Conservation (phyloP, 805 yeast species). For the Teunomyces barrocoloradensis region DNA sequence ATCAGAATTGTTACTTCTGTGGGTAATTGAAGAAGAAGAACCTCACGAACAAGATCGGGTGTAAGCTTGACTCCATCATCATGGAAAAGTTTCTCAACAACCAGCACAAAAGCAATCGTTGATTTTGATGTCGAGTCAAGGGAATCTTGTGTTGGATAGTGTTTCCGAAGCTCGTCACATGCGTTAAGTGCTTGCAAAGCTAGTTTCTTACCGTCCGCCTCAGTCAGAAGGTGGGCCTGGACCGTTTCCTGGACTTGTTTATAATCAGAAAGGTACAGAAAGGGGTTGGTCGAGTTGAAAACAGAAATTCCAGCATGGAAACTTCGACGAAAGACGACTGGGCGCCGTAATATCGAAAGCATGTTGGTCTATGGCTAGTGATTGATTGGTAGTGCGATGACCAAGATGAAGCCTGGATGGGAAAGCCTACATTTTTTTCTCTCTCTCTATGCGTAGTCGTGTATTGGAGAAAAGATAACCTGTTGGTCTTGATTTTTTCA, state of each 20-base stretch:
- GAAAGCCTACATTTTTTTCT: neutral
- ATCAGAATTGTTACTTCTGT: constrained; percentile 22
- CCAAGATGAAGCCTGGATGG: neutral
- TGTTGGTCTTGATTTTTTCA: too few species aligned
- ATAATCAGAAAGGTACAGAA: constrained; percentile 5
- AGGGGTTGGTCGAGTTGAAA: neutral
- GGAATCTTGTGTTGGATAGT: constrained; percentile 17
- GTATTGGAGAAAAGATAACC: neutral
- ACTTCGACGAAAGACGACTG: neutral
- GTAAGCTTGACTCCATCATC: constrained; percentile 20
- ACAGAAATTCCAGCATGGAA: constrained; percentile 1
- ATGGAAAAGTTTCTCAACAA: constrained; percentile 20
- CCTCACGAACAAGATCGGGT: constrained; percentile 21
- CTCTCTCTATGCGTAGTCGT: neutral
- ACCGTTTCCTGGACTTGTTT: constrained; percentile 3
- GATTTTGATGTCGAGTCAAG: constrained; percentile 14
- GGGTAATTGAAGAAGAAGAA: constrained; percentile 35
- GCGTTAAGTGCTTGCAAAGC: constrained; percentile 5
- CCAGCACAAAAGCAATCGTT: constrained; percentile 4
- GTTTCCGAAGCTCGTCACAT: constrained; percentile 1
- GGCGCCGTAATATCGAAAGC: constrained; percentile 1
- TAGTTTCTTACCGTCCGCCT: neutral
- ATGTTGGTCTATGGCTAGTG: neutral
- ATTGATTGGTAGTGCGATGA: constrained; percentile 1
- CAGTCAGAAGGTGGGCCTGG: neutral